Base-by-base conservation (phyloP, 2,329 filamentous ascomycete genomes). In the Aspergillus sp. region DNA sequence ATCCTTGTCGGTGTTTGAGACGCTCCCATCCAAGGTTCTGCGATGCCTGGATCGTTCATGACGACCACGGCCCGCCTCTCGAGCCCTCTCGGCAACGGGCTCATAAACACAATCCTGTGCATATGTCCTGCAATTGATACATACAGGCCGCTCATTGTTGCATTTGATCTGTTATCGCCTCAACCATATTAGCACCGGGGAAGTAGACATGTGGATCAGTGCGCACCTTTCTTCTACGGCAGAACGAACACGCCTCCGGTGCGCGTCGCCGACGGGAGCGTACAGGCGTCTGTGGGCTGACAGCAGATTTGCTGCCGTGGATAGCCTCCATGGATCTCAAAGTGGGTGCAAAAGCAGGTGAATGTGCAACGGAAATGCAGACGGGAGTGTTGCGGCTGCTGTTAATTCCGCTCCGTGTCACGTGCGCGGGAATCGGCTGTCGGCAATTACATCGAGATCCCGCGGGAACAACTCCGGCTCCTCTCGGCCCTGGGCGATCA, bases 31-130 rank as follows among this genome's bases (percentile, higher is more conserved):
- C 17, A 19, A 2, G 9, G 27, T 5, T 35, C 11, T 21, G 31
- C n/a, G 46, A 8, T 35, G 25, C 11, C 45, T 21, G n/a, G 27
- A 11, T 12, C 25, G 45, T 17, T 33, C 27, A 23, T 35, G 27
- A 15, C 43, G 43, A 6, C 4, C 21, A 45, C 43, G 43, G 17
- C 43, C 43, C 4, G 23, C 4, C 23, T 45, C 43, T 21, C 43
- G 43, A 45, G 23, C 11, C 19, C 43, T 23, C 15, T 45, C 21
- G 6, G 14, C 17, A n/a, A 45, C 25, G 4, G 43, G 43, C 15
- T 45, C 43, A 43, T 47, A 47, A 37, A 72, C 68, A 55, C 80
- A 82, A 15, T 75, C 74, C 50, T 77, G 74, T 6, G 73, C 76
- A 59, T 82, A 79, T 1, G 72, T 74, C 56, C 72, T 70, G 64